These are phyloP conservation scores for Stenocarpella maydis DNA, from an alignment of 2,329 filamentous ascomycete genomes.

Conservation along the genomic window DNA sequence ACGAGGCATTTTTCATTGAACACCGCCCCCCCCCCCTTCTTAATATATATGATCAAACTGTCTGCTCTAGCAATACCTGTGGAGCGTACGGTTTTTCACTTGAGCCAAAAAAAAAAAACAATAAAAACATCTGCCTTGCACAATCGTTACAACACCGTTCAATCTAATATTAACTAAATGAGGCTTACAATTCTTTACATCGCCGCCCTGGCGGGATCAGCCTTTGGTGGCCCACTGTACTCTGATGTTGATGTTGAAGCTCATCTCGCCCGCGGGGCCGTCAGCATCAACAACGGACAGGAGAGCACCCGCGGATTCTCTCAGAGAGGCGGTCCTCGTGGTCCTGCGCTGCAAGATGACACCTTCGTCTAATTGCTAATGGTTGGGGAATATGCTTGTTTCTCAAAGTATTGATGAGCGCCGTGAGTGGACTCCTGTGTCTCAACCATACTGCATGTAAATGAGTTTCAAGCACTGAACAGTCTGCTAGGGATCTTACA, in stretches of 20 bases:
- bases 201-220: constrained; percentile 1
- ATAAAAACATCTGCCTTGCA: not conserved
- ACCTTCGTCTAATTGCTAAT: not conserved
- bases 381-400: not conserved
- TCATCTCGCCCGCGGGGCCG: constrained; percentile 4
- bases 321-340: not conserved
- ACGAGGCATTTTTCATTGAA: no score
- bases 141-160: not conserved
- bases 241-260: constrained; percentile 13
- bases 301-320: not conserved
- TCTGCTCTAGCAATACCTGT: not conserved
- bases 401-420: not conserved
- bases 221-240: not conserved
- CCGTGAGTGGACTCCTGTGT: not conserved
- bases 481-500: not conserved
- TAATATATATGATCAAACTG: not conserved
- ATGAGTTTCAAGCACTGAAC: not conserved
- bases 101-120: no score
- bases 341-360: not conserved
- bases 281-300: constrained; percentile 4
- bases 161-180: not conserved
- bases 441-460: not conserved
- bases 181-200: not conserved
- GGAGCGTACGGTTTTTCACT: no score
- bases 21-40: no score